These are phyloP conservation scores for Cytospora schulzeri DNA, from an alignment of 2,329 filamentous ascomycete genomes.

Conservation along the genomic window DNA sequence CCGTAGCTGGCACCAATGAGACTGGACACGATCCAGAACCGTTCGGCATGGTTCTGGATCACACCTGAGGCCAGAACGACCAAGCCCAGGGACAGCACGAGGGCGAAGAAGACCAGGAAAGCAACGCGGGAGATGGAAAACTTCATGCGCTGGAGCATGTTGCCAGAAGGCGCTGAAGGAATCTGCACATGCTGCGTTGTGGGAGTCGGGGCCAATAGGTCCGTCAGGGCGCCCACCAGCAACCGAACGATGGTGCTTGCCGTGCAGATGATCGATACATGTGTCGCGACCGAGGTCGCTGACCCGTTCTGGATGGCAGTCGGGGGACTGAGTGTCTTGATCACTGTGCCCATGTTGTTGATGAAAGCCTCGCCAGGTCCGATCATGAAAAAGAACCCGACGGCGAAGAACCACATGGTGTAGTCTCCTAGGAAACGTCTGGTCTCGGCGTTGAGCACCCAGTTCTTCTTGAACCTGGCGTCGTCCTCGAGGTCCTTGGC, in stretches of 20 bases:
- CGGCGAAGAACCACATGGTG: constrained; percentile 94
- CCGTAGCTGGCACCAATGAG: constrained; percentile 91
- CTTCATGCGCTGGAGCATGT: constrained; percentile 34
- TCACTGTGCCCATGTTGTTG: constrained; percentile 94
- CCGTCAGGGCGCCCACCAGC: constrained; percentile 85
- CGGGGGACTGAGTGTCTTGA: constrained; percentile 77
- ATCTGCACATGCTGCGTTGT: constrained; percentile 60
- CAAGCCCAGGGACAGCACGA: constrained; percentile 75
- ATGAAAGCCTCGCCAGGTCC: constrained; percentile 97
- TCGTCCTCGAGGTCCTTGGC: constrained; percentile 45
- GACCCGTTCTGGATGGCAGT: constrained; percentile 43
- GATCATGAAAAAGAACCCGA: constrained; percentile 89
- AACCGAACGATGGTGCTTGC: constrained; percentile 90
- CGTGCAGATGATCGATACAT: constrained; percentile 89
- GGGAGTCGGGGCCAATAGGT: constrained; percentile 75
- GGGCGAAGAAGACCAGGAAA: constrained; percentile 76
- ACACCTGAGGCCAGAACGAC: constrained; percentile 75
- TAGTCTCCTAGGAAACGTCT: constrained; percentile 79
- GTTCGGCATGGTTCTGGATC: constrained; percentile 71
- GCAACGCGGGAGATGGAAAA: constrained; percentile 74
- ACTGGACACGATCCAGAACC: constrained; percentile 84
- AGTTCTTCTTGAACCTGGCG: constrained; percentile 75
- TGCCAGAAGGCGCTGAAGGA: constrained; percentile 36
- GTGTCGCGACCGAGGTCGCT: constrained; percentile 72
- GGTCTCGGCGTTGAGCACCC: constrained; percentile 90